Base-by-base conservation (phyloP, 495 filamentous ascomycete genomes). In the Tetracladium marchalianum region DNA sequence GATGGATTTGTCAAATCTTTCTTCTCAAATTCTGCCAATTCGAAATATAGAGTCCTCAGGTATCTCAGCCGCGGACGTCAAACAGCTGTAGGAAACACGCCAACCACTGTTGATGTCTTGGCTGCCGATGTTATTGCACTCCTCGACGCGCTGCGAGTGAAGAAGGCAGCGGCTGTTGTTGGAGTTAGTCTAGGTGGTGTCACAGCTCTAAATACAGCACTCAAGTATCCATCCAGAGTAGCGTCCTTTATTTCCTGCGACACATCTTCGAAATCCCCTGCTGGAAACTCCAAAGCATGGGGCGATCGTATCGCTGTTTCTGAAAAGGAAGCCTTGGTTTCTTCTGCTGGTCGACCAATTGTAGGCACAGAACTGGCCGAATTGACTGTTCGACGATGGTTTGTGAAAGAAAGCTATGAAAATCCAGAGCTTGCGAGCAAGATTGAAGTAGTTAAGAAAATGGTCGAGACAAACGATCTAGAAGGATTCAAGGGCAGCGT, bases 171-270 rank as follows among this genome's bases (percentile, higher is more conserved):
- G 41, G 66, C 71, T 0, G 55, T 88, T 5, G 69, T 89, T 42
- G 86, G 86, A 31, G 85, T 92, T 15, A 80, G 73, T 31, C 79
- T 89, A 62, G 86, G 86, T 50, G 86, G 85, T 36, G 81, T 81
- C 11, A 89, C 85, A 4, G 70, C 78, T 0, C 69, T 92, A 37
- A 81, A 82, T 52, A 77, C 80, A 41, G 78, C 82, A 1, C 71
- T 89, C 17, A 73, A 71, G 18, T 73, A 86, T 54, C 83, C 84
- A 0, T 49, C 63, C 0, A 65, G 72, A 32, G 56, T 89, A 4
- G 66, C 47, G 12, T 66, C 65, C 6, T 84, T 89, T 62, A 67
- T 90, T 32, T 71, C 81, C 9, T 90, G 85, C 65, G 86, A 90
- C 62, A 89, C 85, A 55, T 87, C 84, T 60, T 73, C 74, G 5